Percentiles rank a stretch among this genome's conserved stretches.
These are phyloP conservation scores for Kodamaea sp. DNA, from an alignment of 1,139 yeast genomes.

Conservation along the genomic window DNA sequence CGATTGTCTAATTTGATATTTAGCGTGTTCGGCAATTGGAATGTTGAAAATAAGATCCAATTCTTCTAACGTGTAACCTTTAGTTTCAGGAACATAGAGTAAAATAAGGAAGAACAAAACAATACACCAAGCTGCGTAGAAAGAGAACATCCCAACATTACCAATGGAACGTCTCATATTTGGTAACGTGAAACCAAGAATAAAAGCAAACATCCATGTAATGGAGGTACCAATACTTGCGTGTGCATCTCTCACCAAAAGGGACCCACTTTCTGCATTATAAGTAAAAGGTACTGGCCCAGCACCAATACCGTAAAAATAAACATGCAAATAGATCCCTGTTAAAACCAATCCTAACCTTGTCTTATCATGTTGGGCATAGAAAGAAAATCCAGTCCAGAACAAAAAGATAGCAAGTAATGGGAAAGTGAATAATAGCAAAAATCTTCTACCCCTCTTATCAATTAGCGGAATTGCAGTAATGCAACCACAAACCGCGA, in stretches of 20 bases:
- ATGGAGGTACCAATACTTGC: conserved; percentile 6
- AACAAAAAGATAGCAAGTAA: conserved; percentile 5
- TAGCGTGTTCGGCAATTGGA: conserved; percentile 9
- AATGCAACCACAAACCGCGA: conserved; percentile 5
- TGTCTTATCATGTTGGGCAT: conserved; percentile 2
- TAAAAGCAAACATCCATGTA: conserved; percentile 7
- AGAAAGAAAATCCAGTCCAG: conserved; percentile 9
- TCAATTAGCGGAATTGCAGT: conserved; percentile 7
- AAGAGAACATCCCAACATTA: conserved; percentile 32
- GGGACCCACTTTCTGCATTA: conserved; percentile 7
- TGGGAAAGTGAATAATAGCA: conserved; percentile 6
- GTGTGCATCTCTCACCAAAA: conserved; percentile 7
- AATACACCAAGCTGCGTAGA: conserved; percentile 34
- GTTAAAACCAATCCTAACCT: conserved; percentile 6
- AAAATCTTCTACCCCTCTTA: conserved; percentile 6
- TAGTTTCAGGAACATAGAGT: conserved; percentile 39
- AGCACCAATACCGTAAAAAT: conserved; percentile 7
- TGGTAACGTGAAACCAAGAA: conserved; percentile 7
- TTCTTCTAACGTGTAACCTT: conserved; percentile 41
- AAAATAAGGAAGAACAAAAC: conserved; percentile 34
- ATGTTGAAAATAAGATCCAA: conserved; percentile 28
- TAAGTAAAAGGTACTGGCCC: conserved; percentile 8
- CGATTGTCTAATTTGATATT: conserved; percentile 4
- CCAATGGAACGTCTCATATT: conserved; percentile 7
- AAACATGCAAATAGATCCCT: conserved; percentile 6